Conservation (phyloP, 2,329 filamentous ascomycete species). For the Zarea fungicola region DNA sequence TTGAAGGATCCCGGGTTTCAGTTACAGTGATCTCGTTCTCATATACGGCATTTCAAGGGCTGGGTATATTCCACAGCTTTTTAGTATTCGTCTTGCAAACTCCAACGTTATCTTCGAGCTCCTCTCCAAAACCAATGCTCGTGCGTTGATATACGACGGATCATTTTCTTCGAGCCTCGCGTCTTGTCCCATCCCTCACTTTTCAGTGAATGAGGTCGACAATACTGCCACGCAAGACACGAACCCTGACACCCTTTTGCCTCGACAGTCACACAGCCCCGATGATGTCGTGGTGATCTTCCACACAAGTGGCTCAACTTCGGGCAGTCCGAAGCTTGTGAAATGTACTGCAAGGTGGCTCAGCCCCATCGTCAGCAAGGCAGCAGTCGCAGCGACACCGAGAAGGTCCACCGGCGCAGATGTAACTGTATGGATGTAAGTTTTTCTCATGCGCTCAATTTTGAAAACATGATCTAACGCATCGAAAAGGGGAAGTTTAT, state of each 20-base stretch:
- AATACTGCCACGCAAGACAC: too few species aligned
- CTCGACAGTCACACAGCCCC: background rate
- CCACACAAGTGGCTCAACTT: background rate
- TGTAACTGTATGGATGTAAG: too few species aligned
- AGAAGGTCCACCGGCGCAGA: too few species aligned
- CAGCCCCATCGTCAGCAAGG: background rate
- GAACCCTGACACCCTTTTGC: background rate
- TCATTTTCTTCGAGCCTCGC: background rate
- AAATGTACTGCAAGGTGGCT: background rate
- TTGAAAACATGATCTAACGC: background rate
- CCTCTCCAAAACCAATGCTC: constrained; percentile 7
- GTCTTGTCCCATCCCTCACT: constrained; percentile 9
- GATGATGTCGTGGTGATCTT: background rate
- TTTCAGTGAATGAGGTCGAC: background rate
- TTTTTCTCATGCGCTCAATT: background rate
- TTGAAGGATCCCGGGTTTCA: too few species aligned
- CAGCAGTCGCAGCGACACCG: background rate
- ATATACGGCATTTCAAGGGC: constrained; percentile 19
- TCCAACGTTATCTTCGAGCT: constrained; percentile 18
- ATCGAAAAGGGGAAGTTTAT: background rate
- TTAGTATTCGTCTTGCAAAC: constrained; percentile 17
- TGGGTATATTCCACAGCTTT: constrained; percentile 18
- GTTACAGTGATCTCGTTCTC: constrained; percentile 23
- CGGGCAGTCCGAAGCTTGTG: constrained; percentile 1
- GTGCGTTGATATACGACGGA: constrained; percentile 15